Percentiles rank a stretch among this genome's conserved stretches.
These are phyloP conservation scores for Epichloe elymi DNA, from an alignment of 2,329 filamentous ascomycete genomes.

Conservation along the genomic window DNA sequence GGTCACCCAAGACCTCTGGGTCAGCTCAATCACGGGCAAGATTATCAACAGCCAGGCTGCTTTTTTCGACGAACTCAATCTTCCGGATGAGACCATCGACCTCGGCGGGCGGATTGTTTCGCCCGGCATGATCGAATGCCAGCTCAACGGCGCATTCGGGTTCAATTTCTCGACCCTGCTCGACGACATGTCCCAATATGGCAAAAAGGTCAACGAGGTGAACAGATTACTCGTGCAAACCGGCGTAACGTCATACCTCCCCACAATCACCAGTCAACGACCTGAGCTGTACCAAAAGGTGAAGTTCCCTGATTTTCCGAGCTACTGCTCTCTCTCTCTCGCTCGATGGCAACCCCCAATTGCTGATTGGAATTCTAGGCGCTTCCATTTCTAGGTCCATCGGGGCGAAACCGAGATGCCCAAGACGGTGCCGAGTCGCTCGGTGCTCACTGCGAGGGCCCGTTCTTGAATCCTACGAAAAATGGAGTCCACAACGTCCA, in stretches of 20 bases:
- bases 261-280: constrained; percentile 70
- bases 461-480: constrained; percentile 70
- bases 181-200: constrained; percentile 55
- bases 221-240: constrained; percentile 62
- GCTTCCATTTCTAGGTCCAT: constrained; percentile 66
- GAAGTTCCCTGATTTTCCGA: constrained; percentile 3
- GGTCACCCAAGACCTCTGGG: constrained; percentile 73
- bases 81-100: constrained; percentile 65
- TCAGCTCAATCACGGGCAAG: constrained; percentile 68
- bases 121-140: constrained; percentile 79
- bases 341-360: not conserved
- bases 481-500: constrained; percentile 75
- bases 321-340: not conserved
- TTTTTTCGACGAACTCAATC: constrained; percentile 54
- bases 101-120: constrained; percentile 72
- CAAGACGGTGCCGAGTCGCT: constrained; percentile 71
- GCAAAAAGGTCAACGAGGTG: constrained; percentile 56
- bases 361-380: constrained; percentile 26
- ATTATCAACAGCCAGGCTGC: constrained; percentile 58
- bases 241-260: constrained; percentile 78
- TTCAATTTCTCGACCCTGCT: constrained; percentile 81
- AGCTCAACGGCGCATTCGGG: constrained; percentile 84
- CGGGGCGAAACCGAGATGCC: constrained; percentile 44
- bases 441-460: constrained; percentile 82
- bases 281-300: constrained; percentile 73